Base-by-base conservation (phyloP, 371 early-diverging fungal species). In the Mucor mucedo region DNA sequence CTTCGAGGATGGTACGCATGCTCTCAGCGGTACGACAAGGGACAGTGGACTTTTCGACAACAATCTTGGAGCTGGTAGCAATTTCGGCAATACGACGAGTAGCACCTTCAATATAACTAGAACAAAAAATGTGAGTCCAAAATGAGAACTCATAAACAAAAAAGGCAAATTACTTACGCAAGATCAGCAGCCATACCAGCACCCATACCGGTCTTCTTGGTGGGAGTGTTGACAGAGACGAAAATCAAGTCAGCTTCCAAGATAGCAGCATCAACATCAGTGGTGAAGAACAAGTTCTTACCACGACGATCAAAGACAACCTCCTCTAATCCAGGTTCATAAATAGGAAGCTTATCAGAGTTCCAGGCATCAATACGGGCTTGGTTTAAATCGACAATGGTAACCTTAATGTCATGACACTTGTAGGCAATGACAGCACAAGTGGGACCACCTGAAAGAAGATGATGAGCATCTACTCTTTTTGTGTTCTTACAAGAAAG, bases 11-110 rank as follows among this genome's bases (percentile, higher is more conserved):
- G 39, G 88, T 86, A 61, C 93, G 88, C 88, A 97, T 92, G 72
- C 85, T 82, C 68, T 93, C 91, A 42, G 96, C 95, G 42, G 97
- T 96, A 67, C 93, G 87, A 78, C 96, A 96, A 38, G 98, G 98
- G 9, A 97, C 98, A 39, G 98, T 97, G 1, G 95, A 95, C 79
- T 95, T 95, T 72, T 95, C 96, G 39, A 97, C 91, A 5, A 97
- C 93, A 67, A 97, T 91, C 81, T 95, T 97, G 80, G 89, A 83
- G 65, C 84, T 84, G 57, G 73, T 88, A 29, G 95, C 88, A 28
- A 93, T 90, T 62, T 88, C 82, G n/a, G 96, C 96, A 73, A 97
- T 95, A 61, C 89, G 85, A 57, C 93, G 86, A 47, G 93, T 92
- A 60, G 96, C 95, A 39, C 89, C 72, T 78, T 95, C 95, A 59